A percentile compares a stretch with the other conserved stretches of the same genome.
These are phyloP conservation scores for Fusarium oligoseptatum DNA, from an alignment of 2,329 filamentous ascomycete species.

Conservation along the genomic window DNA sequence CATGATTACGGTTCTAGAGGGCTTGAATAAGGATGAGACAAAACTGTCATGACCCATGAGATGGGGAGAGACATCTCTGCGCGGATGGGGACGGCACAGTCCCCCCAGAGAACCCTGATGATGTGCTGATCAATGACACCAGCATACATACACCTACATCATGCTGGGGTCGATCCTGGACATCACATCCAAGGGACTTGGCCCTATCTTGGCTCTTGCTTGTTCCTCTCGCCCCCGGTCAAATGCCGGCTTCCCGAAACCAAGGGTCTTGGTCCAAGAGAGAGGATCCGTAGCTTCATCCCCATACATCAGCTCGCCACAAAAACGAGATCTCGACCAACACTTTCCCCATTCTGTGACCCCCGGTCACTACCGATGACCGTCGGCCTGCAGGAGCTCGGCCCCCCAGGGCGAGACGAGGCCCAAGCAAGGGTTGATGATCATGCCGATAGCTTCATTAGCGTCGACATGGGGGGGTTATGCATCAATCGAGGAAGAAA, in stretches of 20 bases:
- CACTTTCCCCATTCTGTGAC: background rate
- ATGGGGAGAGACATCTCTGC: background rate
- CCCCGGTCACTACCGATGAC: background rate
- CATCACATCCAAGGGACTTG: background rate
- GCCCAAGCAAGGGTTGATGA: background rate
- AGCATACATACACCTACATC: background rate
- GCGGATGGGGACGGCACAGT: background rate
- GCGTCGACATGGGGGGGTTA: background rate
- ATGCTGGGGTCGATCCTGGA: background rate
- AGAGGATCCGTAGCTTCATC: background rate
- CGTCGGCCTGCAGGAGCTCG: background rate
- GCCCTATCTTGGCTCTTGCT: background rate
- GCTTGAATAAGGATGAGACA: background rate
- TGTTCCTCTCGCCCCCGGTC: background rate
- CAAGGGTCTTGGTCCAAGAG: background rate
- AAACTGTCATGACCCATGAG: background rate
- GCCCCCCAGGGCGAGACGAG: background rate
- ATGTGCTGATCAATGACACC: background rate
- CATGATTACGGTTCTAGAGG: background rate
- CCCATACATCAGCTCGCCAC: slow-evolving; percentile 1
- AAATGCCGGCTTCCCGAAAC: background rate
- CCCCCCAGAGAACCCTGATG: background rate
- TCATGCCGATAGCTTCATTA: background rate
- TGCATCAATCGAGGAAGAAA: background rate
- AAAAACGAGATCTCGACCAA: background rate